These are phyloP conservation scores for Stemphylium beticola DNA, from an alignment of 2,329 filamentous ascomycete genomes.

Conservation along the genomic window DNA sequence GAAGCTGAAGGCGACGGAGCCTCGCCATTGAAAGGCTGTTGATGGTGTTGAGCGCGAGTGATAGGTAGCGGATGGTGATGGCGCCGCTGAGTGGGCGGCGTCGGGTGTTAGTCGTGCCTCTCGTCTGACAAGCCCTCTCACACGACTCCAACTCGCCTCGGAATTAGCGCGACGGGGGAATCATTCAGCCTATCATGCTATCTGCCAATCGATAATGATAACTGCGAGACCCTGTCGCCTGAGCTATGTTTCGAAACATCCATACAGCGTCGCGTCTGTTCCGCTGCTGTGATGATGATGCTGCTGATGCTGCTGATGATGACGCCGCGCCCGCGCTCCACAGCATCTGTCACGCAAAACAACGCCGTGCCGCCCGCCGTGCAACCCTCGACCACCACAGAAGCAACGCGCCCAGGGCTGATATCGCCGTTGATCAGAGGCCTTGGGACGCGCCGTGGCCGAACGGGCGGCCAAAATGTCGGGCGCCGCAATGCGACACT, in stretches of 20 bases:
- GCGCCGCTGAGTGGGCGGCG: slow-evolving; percentile 14
- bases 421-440: slow-evolving; percentile 16
- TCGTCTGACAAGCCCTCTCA: slow-evolving; percentile 28
- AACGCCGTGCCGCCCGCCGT: slow-evolving; percentile 37
- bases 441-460: slow-evolving; percentile 28
- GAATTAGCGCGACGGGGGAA: slow-evolving; percentile 31
- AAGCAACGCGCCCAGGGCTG: slow-evolving; percentile 22
- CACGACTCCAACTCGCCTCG: slow-evolving; percentile 18
- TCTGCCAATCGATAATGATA: slow-evolving; percentile 50
- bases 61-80: slow-evolving; percentile 2
- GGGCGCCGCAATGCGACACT: slow-evolving; percentile 16
- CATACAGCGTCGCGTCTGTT: slow-evolving; percentile 31
- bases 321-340: slow-evolving; percentile 2
- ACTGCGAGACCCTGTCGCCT: slow-evolving; percentile 37
- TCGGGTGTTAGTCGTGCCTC: slow-evolving; percentile 19
- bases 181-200: slow-evolving; percentile 40
- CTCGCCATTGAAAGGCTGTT: slow-evolving; percentile 19
- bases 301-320: slow-evolving; percentile 16
- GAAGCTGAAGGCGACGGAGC: slow-evolving; percentile 16
- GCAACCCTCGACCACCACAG: slow-evolving; percentile 34
- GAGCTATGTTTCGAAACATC: slow-evolving; percentile 45
- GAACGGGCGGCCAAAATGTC: slow-evolving; percentile 20
- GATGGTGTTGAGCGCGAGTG: slow-evolving; percentile 10
- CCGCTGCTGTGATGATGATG: slow-evolving; percentile 31
- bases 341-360: slow-evolving; percentile 31